Conservation (phyloP, 2,329 filamentous ascomycete species). For the Spiromastix sp. region DNA sequence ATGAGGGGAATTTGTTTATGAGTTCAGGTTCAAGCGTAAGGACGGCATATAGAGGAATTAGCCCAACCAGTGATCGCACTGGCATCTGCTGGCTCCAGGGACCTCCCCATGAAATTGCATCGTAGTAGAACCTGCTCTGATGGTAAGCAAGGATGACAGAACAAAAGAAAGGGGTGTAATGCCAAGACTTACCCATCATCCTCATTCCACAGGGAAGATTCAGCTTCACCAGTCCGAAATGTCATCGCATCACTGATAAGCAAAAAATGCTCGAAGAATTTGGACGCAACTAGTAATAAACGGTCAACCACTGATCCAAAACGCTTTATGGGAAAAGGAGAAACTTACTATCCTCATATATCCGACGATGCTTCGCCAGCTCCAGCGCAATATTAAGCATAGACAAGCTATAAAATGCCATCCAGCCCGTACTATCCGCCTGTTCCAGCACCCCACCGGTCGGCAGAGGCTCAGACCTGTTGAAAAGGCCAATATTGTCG, state of each 20-base stretch:
- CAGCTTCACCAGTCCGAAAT: conserved; percentile 59
- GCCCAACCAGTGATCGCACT: conserved; percentile 79
- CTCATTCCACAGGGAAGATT: conserved; percentile 90
- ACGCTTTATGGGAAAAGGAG: neutral
- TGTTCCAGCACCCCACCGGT: conserved; percentile 91
- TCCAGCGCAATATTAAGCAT: conserved; percentile 97
- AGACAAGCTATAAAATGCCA: conserved; percentile 92
- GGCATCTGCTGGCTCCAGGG: conserved; percentile 89
- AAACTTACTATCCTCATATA: conserved; percentile 66
- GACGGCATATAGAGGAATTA: conserved; percentile 89
- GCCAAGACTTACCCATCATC: conserved; percentile 51
- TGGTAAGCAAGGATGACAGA: neutral
- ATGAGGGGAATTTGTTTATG: conserved; percentile 80
- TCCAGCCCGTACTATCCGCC: conserved; percentile 96
- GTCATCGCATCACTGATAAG: conserved; percentile 97
- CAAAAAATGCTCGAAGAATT: conserved; percentile 98
- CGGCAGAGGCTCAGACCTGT: conserved; percentile 86
- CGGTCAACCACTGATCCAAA: neutral
- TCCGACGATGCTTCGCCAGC: conserved; percentile 86
- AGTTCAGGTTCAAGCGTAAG: conserved; percentile 88
- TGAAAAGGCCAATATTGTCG: conserved; percentile 96
- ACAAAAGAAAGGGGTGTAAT: conserved; percentile 10
- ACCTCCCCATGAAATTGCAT: conserved; percentile 92
- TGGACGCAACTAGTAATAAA: conserved; percentile 59
- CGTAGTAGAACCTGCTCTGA: conserved; percentile 74